Evolutionary conservation across 73 alveolate genomes (phyloP).

Genomic region (Paramecium pentaurelia): DNA sequence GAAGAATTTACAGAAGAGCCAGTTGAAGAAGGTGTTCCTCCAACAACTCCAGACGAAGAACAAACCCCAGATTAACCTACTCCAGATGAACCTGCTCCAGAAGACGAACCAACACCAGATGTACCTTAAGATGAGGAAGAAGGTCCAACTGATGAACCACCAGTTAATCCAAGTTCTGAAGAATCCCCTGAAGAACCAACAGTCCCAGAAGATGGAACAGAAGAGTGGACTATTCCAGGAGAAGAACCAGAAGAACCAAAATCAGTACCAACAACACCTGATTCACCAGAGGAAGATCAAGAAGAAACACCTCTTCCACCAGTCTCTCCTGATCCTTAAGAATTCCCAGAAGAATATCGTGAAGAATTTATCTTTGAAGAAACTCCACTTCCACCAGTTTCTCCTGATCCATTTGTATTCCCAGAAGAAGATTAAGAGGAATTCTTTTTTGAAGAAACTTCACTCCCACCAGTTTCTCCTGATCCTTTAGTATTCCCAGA

Average conservation of each 20-base stretch:
- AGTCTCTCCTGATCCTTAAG: neutral
- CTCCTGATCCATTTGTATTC: neutral
- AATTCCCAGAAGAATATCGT: neutral
- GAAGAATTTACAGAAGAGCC: neutral
- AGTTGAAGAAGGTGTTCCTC: neutral
- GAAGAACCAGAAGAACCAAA: neutral
- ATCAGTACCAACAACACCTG: neutral
- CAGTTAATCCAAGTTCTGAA: neutral
- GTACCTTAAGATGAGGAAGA: neutral
- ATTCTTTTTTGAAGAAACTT: neutral
- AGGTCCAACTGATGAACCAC: neutral
- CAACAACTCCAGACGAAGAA: neutral
- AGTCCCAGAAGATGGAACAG: neutral
- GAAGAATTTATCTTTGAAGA: neutral
- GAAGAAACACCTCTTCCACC: neutral
- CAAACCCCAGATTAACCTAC: neutral
- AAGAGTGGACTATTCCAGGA: constrained; percentile 8
- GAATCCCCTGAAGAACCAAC: neutral
- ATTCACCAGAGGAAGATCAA: neutral
- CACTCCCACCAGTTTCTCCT: neutral
- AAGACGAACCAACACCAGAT: neutral
- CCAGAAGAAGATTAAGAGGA: neutral
- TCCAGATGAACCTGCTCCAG: neutral
- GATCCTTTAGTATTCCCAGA: neutral
- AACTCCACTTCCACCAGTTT: neutral